Percentiles rank a stretch among this genome's conserved stretches.
phyloP scores from a whole-genome alignment of 108 stramenopile genomes.

The Cylindrotheca fusiformis region DNA sequence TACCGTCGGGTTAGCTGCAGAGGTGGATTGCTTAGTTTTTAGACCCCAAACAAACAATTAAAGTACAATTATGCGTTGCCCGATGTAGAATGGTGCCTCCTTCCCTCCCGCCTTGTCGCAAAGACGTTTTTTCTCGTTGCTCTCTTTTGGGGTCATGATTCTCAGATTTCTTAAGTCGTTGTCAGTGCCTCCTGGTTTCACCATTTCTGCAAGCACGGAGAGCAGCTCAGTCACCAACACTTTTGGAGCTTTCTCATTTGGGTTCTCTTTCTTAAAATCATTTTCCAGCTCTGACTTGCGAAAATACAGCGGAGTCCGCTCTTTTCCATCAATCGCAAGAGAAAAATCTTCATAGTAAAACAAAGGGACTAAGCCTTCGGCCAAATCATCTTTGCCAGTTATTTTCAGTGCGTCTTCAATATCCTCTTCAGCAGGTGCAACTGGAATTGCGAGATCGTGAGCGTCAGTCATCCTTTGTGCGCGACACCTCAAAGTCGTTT shows the following conservation, averaged over 20 bases:
- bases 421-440: conserved; percentile 64
- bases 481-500: too few relatives aligned
- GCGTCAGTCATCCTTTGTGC: too few relatives aligned
- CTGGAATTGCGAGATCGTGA: too few relatives aligned
- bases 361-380: conserved; percentile 81
- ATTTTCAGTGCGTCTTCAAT: conserved; percentile 65
- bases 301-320: conserved; percentile 65
- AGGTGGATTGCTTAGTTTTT: too few relatives aligned
- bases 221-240: conserved; percentile 72
- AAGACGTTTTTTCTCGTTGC: conserved; percentile 46
- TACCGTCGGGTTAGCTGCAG: too few relatives aligned
- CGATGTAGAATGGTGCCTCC: conserved; percentile 57
- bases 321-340: conserved; percentile 23
- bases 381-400: conserved; percentile 52
- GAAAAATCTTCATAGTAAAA: conserved; percentile 77
- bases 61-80: conserved; percentile 63
- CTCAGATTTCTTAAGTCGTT: conserved; percentile 50
- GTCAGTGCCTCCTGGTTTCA: conserved; percentile 48
- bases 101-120: conserved; percentile 53
- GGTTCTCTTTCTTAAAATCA: conserved; percentile 47
- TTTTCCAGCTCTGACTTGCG: conserved; percentile 54
- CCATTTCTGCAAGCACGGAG: conserved; percentile 54
- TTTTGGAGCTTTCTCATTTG: conserved; percentile 19
- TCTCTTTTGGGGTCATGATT: conserved; percentile 66
- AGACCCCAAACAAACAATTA: too few relatives aligned